A percentile compares a stretch with the other conserved stretches of the same genome.
These are phyloP conservation scores for Claviceps sp. DNA, from an alignment of 2,329 filamentous ascomycete species.

Conservation along the genomic window DNA sequence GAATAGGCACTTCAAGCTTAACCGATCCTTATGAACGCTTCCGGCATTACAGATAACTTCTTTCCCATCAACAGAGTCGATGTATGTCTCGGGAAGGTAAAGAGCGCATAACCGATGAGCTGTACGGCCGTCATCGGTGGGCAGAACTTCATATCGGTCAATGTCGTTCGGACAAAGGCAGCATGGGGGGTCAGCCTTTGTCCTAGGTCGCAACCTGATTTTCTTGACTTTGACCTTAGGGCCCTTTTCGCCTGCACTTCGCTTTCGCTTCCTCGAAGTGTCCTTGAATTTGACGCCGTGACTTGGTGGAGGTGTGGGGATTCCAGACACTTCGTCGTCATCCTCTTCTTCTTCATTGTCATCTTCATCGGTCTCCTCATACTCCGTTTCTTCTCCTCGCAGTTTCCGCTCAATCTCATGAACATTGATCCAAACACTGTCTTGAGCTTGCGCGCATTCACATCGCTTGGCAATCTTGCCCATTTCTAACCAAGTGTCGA, in stretches of 20 bases:
- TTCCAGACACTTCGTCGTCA: constrained; percentile 48
- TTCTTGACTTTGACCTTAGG: constrained; percentile 55
- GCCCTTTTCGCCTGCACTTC: constrained; percentile 20
- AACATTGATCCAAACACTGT: constrained; percentile 97
- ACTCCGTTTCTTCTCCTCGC: constrained; percentile 76
- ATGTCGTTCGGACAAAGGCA: constrained; percentile 87
- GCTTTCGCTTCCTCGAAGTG: constrained; percentile 49
- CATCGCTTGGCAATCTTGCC: constrained; percentile 94
- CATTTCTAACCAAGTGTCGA: constrained; percentile 90
- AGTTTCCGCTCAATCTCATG: constrained; percentile 91
- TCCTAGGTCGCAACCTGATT: constrained; percentile 63
- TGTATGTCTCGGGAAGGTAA: constrained; percentile 85
- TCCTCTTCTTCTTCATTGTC: constrained; percentile 49
- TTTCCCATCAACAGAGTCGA: constrained; percentile 55
- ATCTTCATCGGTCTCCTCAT: constrained; percentile 59
- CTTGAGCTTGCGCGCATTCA: constrained; percentile 84
- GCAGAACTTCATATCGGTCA: constrained; percentile 64
- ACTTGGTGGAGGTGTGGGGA: constrained; percentile 67
- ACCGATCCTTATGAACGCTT: constrained; percentile 72
- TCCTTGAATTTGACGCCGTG: constrained; percentile 55
- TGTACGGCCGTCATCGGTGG: constrained; percentile 75
- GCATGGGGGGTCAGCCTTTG: constrained; percentile 65
- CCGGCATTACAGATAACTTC: constrained; percentile 68
- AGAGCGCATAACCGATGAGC: constrained; percentile 81
- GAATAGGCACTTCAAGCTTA: constrained; percentile 88